Conservation (phyloP, 495 filamentous ascomycete species). For the Podospora anserina region DNA sequence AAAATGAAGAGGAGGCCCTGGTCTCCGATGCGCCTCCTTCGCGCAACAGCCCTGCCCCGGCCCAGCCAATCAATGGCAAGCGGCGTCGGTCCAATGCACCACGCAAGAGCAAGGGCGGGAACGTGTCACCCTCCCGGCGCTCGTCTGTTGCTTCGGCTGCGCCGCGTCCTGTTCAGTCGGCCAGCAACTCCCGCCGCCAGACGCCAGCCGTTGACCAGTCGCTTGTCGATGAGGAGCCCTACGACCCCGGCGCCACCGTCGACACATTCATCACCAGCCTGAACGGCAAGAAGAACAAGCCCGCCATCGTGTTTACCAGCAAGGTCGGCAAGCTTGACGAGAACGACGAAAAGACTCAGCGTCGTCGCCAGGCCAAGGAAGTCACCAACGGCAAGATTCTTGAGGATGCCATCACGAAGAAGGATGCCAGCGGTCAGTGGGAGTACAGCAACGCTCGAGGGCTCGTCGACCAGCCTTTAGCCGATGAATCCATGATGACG, state of each 20-base stretch:
- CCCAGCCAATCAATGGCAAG: constrained; percentile 31
- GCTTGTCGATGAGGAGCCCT: constrained; percentile 22
- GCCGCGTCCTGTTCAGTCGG: constrained; percentile 6
- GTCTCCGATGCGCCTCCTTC: constrained; percentile 25
- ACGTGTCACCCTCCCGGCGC: constrained; percentile 35
- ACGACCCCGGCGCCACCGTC: constrained; percentile 33
- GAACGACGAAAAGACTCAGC: constrained; percentile 26
- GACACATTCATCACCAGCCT: constrained; percentile 29
- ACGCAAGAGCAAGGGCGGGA: constrained; percentile 40
- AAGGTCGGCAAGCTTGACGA: constrained; percentile 33
- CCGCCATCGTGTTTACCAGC: constrained; percentile 26
- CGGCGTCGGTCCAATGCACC: constrained; percentile 29
- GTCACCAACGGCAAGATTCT: constrained; percentile 19
- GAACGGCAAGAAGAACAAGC: constrained; percentile 27
- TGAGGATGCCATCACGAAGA: background rate
- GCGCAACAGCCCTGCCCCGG: constrained; percentile 26
- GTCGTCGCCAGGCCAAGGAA: constrained; percentile 27
- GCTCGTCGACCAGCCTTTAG: background rate
- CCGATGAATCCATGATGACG: constrained; percentile 3
- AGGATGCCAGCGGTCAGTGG: constrained; percentile 1
- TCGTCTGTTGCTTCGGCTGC: constrained; percentile 14
- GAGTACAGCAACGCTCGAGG: constrained; percentile 19
- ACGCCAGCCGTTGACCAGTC: constrained; percentile 20
- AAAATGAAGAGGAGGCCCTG: constrained; percentile 13
- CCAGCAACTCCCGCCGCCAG: constrained; percentile 16